Conservation (phyloP, 768 basidiomycete genomes). For the Phaeotremella fagi region DNA sequence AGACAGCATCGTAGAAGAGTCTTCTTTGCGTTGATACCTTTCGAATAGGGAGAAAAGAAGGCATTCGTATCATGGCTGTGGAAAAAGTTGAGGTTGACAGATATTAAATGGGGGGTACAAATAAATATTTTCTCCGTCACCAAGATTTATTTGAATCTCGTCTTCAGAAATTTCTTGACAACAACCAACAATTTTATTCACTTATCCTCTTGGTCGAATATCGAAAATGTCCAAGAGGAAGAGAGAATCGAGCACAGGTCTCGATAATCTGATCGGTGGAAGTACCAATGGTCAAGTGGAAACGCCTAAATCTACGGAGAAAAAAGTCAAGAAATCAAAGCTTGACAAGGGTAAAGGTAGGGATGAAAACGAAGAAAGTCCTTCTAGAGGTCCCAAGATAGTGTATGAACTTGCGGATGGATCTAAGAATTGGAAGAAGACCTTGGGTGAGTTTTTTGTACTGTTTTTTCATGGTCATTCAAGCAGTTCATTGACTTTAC, state of each 20-base stretch:
- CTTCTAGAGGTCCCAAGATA: neutral
- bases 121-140: no score
- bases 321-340: neutral
- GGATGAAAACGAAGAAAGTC: neutral
- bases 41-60: no score
- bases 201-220: neutral
- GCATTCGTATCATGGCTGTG: neutral
- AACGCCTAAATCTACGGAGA: no score
- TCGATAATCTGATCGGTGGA: no score
- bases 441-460: conserved; percentile 8
- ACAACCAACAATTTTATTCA: neutral
- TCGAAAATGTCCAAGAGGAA: neutral
- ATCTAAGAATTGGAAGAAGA: neutral
- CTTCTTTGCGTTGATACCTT: no score
- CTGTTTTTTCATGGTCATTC: no score
- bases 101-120: neutral
- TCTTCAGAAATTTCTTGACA: no score
- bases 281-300: no score
- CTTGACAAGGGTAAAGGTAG: neutral
- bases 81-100: neutral
- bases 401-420: conserved; percentile 12
- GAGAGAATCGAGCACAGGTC: neutral
- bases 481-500: neutral
- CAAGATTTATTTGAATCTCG: no score
- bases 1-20: no score